Conservation (phyloP, 306 rosid species). For the Oxytropis ochrocephala region DNA sequence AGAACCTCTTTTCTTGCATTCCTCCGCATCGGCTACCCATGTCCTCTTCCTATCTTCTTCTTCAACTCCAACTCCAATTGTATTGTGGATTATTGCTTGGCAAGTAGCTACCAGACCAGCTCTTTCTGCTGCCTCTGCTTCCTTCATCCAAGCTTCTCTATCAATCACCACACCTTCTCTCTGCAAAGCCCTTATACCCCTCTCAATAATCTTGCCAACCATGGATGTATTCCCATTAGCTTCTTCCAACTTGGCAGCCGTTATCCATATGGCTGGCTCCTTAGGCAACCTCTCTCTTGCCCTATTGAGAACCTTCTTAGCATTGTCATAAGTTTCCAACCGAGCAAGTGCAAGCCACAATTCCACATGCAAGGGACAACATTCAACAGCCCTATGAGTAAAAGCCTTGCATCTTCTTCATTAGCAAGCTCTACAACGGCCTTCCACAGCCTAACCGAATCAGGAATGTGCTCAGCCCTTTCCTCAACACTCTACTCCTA, state of each 20-base stretch:
- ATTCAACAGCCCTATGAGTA: constrained; percentile 87
- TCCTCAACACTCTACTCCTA: constrained; percentile 75
- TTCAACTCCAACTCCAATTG: constrained; percentile 83
- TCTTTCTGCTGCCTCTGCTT: constrained; percentile 91
- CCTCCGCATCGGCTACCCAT: constrained; percentile 97
- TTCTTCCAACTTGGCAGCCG: constrained; percentile 90
- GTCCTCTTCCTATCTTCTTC: constrained; percentile 95
- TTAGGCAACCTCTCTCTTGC: constrained; percentile 75
- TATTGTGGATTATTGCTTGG: constrained; percentile 62
- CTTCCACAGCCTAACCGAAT: constrained; percentile 63
- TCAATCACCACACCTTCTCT: constrained; percentile 68
- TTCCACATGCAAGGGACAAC: constrained; percentile 88
- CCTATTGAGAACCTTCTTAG: constrained; percentile 74
- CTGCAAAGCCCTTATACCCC: constrained; percentile 88
- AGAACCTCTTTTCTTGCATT: constrained; percentile 87
- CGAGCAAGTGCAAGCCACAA: constrained; percentile 90
- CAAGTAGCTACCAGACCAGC: constrained; percentile 79
- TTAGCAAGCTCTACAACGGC: constrained; percentile 74
- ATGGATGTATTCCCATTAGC: constrained; percentile 79
- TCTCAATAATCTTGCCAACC: constrained; percentile 84
- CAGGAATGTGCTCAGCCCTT: constrained; percentile 79
- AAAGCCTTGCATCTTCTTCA: constrained; percentile 78
- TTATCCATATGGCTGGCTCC: constrained; percentile 90
- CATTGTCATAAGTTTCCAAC: constrained; percentile 79
- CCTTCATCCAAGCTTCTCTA: constrained; percentile 90